phyloP scores from a whole-genome alignment of 2,329 filamentous ascomycete species.

The Aspergillus jensenii region DNA sequence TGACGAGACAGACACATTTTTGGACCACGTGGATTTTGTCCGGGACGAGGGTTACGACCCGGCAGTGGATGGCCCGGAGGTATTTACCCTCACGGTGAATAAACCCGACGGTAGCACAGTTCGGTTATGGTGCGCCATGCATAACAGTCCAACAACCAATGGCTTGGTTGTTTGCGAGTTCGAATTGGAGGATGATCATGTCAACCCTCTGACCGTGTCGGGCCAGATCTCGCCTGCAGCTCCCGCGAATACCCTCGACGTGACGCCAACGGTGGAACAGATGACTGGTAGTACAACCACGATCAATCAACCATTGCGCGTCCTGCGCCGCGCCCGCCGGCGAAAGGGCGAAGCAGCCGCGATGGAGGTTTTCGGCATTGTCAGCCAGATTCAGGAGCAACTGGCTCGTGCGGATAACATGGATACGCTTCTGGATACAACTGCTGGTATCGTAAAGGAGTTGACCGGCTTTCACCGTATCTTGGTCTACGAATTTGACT shows the following conservation, averaged over 20 bases:
- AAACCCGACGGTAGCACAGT: constrained; percentile 54
- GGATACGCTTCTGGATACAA: constrained; percentile 72
- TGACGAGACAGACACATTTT: constrained; percentile 77
- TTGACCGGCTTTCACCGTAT: constrained; percentile 88
- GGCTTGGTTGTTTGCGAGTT: constrained; percentile 84
- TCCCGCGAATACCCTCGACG: constrained; percentile 62
- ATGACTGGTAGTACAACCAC: constrained; percentile 73
- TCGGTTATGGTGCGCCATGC: constrained; percentile 86
- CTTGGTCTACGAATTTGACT: constrained; percentile 91
- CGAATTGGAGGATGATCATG: constrained; percentile 78
- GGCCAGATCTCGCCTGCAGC: constrained; percentile 17
- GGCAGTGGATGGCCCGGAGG: constrained; percentile 73
- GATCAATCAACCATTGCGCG: constrained; percentile 72
- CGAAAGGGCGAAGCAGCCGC: constrained; percentile 76
- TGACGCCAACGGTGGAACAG: constrained; percentile 72
- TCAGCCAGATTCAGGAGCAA: constrained; percentile 89
- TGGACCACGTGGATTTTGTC: constrained; percentile 87
- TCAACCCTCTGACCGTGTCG: constrained; percentile 40
- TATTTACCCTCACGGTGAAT: constrained; percentile 77
- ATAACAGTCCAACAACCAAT: constrained; percentile 67
- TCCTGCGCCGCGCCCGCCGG: constrained; percentile 72
- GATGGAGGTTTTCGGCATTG: constrained; percentile 91
- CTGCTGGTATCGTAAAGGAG: constrained; percentile 85
- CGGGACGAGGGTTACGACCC: constrained; percentile 78
- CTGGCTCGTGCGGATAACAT: constrained; percentile 64